Evolutionary conservation across 306 rosid genomes (phyloP).

Genomic region (Castanea crenata): DNA sequence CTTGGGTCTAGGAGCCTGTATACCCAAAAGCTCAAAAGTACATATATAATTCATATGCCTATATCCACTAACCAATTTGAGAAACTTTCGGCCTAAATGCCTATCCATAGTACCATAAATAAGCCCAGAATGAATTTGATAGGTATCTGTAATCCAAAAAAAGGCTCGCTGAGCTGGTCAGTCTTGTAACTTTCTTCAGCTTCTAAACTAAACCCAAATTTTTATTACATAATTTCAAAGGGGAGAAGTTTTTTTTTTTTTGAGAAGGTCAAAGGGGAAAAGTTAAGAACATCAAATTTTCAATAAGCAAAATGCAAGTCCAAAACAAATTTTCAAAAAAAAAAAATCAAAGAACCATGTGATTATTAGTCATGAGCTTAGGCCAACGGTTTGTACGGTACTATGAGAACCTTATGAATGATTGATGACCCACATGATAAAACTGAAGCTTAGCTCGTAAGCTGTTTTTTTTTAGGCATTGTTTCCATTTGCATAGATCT

Average conservation of each 20-base stretch:
- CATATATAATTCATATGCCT: neutral
- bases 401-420: neutral
- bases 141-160: neutral
- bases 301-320: neutral
- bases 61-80: neutral
- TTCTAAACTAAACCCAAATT: neutral
- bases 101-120: neutral
- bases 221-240: neutral
- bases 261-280: neutral
- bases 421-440: neutral
- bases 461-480: neutral
- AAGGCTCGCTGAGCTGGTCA: neutral
- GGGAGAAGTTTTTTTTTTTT: too few species aligned
- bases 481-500: neutral
- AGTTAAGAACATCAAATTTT: too few species aligned
- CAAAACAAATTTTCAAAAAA: neutral
- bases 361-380: neutral
- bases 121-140: neutral
- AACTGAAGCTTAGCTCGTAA: neutral
- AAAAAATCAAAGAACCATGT: neutral
- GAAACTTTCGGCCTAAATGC: neutral
- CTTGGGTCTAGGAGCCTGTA: neutral
- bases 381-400: neutral
- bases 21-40: too few species aligned
- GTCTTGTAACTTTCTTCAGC: neutral